Conservation (phyloP, 257 asterid genomes). For the Solanum bulbocastanum region DNA sequence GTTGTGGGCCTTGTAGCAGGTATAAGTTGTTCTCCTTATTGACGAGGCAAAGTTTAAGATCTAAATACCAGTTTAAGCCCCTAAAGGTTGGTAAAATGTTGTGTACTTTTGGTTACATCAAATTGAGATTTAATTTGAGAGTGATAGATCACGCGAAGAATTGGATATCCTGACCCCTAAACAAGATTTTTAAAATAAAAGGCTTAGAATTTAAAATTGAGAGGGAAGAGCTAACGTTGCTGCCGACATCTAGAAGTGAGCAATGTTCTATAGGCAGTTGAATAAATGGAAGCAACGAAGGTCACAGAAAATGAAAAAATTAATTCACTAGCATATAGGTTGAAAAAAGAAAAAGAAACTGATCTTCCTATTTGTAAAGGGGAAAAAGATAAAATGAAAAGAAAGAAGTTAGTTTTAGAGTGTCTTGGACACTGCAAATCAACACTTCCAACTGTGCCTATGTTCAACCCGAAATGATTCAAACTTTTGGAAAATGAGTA, state of each 20-base stretch:
- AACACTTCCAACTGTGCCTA: background rate
- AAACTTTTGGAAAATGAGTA: background rate
- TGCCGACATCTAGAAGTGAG: background rate
- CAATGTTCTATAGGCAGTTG: background rate
- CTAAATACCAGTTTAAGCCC: background rate
- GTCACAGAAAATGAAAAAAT: background rate
- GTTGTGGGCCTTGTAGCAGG: no score
- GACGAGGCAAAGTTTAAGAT: background rate
- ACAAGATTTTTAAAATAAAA: background rate
- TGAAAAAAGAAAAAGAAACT: background rate
- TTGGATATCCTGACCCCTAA: background rate
- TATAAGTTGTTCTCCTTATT: background rate
- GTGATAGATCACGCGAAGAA: background rate
- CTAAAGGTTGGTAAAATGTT: background rate
- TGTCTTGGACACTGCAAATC: background rate
- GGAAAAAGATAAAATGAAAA: background rate
- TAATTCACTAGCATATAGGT: background rate
- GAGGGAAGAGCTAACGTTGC: background rate
- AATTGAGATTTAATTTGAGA: background rate
- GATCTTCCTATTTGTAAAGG: background rate
- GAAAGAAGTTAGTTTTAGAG: background rate
- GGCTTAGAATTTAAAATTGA: background rate
- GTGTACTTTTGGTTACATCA: no score
- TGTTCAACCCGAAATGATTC: background rate
- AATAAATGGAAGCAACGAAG: background rate